Base-by-base conservation (phyloP, 495 filamentous ascomycete species). In the Peziza echinospora region DNA sequence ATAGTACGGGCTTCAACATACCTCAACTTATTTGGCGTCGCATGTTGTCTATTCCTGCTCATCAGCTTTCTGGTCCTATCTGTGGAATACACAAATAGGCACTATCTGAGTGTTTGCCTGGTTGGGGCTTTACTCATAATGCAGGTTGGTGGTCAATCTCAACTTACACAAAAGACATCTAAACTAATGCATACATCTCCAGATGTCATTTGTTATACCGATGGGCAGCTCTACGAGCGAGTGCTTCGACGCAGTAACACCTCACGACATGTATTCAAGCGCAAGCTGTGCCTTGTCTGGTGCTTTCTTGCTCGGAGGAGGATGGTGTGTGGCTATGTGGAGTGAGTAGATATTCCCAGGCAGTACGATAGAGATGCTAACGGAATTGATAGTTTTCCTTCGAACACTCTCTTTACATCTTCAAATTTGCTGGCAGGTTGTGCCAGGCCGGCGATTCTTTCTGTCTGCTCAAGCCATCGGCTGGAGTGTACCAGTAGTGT, bases 371-470 rank as follows among this genome's bases (percentile, higher is more conserved):
- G 77, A 82, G n/a, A n/a, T n/a, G n/a, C n/a, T n/a, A n/a, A n/a
- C n/a, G n/a, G n/a, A n/a, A n/a, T n/a, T n/a, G n/a, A n/a, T n/a
- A n/a, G n/a, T 19, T 61, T 93, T 94, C 62, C 67, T 94, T 41
- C 76, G 89, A 44, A 80, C 89, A 3, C 60, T 94, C 37, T 92
- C 86, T 16, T 78, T 97, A 47, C 89, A 97, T 61, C 73, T 97
- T 10, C 91, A 96, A 63, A 93, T 97, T 41, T 93, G 84, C 66
- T 97, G 91, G 91, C 83, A 96, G 58, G 67, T 91, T 17, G 75
- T 87, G 5, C 77, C 91, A 6, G 91, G 89, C 3, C 71, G 72
- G 17, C 84, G 76, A 50, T 94, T 93, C 63, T 94, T 94, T 76
- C 84, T 82, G 71, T 71, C 70, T 50, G 76, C 91, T 9, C 76